These are phyloP conservation scores for Kondoa subrosea DNA, from an alignment of 768 basidiomycete genomes.

Conservation along the genomic window DNA sequence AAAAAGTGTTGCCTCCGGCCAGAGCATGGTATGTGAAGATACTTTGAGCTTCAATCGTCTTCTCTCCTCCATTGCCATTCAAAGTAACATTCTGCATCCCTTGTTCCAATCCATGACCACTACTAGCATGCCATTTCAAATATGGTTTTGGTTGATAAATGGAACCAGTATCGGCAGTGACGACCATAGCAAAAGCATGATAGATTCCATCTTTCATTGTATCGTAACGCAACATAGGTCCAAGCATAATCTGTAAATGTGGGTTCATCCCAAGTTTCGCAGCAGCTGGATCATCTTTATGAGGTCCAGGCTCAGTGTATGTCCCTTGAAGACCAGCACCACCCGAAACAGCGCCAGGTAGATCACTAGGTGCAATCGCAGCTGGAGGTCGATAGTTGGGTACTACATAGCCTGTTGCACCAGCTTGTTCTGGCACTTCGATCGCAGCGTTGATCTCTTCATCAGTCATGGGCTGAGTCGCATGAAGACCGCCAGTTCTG, in stretches of 20 bases:
- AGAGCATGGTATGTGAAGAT: conserved; percentile 27
- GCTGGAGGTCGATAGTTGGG: conserved; percentile 18
- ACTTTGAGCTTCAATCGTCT: conserved; percentile 17
- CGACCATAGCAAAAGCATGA: conserved; percentile 73
- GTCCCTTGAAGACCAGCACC: conserved; percentile 4
- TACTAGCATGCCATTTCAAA: conserved; percentile 62
- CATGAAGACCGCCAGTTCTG: background rate
- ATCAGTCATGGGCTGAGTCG: conserved; percentile 4
- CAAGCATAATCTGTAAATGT: conserved; percentile 21
- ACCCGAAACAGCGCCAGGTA: conserved; percentile 13
- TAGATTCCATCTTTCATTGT: conserved; percentile 67
- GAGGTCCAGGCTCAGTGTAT: conserved; percentile 1
- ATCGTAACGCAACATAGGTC: conserved; percentile 37
- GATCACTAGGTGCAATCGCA: conserved; percentile 4
- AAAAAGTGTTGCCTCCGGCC: conserved; percentile 71
- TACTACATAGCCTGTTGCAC: conserved; percentile 11
- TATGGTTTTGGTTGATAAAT: conserved; percentile 56
- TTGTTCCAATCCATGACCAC: conserved; percentile 22
- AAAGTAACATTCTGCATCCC: background rate
- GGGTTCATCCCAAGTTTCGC: conserved; percentile 18
- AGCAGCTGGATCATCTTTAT: conserved; percentile 11
- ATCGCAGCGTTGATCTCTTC: conserved; percentile 17
- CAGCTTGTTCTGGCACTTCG: conserved; percentile 5
- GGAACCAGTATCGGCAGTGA: conserved; percentile 67
- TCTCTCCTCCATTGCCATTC: conserved; percentile 1